Conservation (phyloP, 2,329 filamentous ascomycete genomes). For the Pyrenochaeta sp. region DNA sequence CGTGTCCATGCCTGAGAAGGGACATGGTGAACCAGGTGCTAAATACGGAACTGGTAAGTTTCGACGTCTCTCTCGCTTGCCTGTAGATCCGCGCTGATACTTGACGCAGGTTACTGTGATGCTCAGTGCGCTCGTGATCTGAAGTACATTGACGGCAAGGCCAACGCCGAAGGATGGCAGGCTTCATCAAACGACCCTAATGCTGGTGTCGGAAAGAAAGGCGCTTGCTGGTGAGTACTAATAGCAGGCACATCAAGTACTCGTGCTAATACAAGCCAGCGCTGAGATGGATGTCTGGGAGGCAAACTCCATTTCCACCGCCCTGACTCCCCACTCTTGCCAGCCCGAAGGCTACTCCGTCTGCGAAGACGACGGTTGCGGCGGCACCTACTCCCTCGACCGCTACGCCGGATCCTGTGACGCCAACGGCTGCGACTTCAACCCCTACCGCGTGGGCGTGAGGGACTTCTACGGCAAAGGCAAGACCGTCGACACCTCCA, state of each 20-base stretch:
- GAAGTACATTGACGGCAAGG: constrained; percentile 61
- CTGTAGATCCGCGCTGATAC: constrained; percentile 58
- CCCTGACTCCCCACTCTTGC: constrained; percentile 72
- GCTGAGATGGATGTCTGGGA: constrained; percentile 72
- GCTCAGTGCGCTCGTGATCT: constrained; percentile 51
- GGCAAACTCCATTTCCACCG: constrained; percentile 70
- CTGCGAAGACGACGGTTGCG: constrained; percentile 59
- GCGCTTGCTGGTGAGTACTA: constrained; percentile 62
- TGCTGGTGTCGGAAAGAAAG: constrained; percentile 61
- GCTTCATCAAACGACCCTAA: constrained; percentile 63
- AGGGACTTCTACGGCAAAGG: constrained; percentile 68
- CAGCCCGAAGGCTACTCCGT: constrained; percentile 58
- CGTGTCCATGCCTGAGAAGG: constrained; percentile 61
- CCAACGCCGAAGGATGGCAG: constrained; percentile 63
- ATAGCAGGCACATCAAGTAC: constrained; percentile 51
- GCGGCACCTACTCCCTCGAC: constrained; percentile 59
- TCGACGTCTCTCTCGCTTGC: background rate
- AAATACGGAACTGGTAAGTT: constrained; percentile 57
- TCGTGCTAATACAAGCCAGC: constrained; percentile 47
- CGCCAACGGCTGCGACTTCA: constrained; percentile 71
- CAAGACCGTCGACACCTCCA: constrained; percentile 53
- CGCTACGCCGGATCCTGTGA: constrained; percentile 71
- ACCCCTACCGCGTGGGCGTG: constrained; percentile 69
- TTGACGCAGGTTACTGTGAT: constrained; percentile 45
- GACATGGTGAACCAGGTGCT: constrained; percentile 66